Percentiles rank a stretch among this genome's conserved stretches.
These are phyloP conservation scores for Penicillium psychrofluorescens DNA, from an alignment of 495 filamentous ascomycete species.

Conservation along the genomic window DNA sequence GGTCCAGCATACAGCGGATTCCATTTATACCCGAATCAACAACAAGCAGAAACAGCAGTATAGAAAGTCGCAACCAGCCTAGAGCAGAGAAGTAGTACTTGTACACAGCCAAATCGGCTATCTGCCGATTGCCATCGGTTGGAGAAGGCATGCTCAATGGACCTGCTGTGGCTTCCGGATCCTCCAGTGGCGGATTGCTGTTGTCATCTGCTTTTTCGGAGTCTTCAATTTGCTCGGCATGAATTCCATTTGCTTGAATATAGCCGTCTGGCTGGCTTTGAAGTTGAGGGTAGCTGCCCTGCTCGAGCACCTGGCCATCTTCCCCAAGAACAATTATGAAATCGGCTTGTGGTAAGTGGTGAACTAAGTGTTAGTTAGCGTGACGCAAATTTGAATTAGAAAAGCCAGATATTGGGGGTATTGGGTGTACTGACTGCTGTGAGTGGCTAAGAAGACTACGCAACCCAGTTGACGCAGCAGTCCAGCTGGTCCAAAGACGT, in stretches of 20 bases:
- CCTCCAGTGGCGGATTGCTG: no score
- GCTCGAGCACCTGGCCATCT: constrained; percentile 5
- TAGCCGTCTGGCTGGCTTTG: not conserved
- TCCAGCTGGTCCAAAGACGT: constrained; percentile 36
- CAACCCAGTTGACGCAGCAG: constrained; percentile 27
- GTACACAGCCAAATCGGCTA: constrained; percentile 8
- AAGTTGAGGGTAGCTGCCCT: constrained; percentile 7
- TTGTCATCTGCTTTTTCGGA: not conserved
- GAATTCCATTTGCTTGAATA: not conserved
- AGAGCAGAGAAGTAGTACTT: constrained; percentile 14
- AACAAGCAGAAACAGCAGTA: constrained; percentile 4
- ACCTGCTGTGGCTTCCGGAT: no score
- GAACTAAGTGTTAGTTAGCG: not conserved
- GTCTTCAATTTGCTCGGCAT: not conserved
- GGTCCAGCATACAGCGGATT: constrained; percentile 4
- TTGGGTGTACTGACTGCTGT: constrained; percentile 1
- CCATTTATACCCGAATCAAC: constrained; percentile 1
- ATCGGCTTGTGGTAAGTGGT: constrained; percentile 5
- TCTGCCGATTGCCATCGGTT: not conserved
- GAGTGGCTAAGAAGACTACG: constrained; percentile 10
- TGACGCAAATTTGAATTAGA: not conserved
- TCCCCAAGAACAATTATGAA: constrained; percentile 8
- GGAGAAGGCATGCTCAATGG: not conserved
- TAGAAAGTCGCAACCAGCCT: constrained; percentile 4
- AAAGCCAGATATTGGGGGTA: no score